phyloP scores from a whole-genome alignment of 495 filamentous ascomycete genomes.

The Podospora fimiseda region DNA sequence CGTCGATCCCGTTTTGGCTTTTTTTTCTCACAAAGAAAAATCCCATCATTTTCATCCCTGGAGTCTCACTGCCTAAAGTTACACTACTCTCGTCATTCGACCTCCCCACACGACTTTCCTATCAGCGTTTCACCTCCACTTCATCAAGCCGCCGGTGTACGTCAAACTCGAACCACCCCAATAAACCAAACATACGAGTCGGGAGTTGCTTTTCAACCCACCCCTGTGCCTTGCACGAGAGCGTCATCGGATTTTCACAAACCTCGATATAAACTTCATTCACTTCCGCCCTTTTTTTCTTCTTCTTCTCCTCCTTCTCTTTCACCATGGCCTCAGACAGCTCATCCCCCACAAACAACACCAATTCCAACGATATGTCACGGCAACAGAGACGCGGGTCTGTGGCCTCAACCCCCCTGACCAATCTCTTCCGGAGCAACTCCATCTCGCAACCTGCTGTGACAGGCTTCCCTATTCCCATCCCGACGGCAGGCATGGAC shows the following conservation, averaged over 20 bases:
- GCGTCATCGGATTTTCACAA: background rate
- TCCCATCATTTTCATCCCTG: background rate
- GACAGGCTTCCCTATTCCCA: constrained; percentile 53
- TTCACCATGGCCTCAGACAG: constrained; percentile 38
- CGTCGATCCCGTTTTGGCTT: constrained; percentile 13
- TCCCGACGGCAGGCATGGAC: constrained; percentile 59
- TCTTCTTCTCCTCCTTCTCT: background rate
- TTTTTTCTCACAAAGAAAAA: constrained; percentile 14
- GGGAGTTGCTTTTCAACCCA: background rate
- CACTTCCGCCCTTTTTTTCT: background rate
- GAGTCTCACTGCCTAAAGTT: no score
- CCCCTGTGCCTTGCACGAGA: constrained; percentile 1
- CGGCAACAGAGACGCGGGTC: constrained; percentile 48
- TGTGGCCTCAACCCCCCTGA: constrained; percentile 48
- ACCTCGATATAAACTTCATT: constrained; percentile 9
- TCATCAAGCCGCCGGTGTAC: constrained; percentile 6
- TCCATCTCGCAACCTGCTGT: constrained; percentile 35
- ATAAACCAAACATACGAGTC: constrained; percentile 25
- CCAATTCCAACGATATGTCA: constrained; percentile 27
- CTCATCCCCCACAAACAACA: constrained; percentile 27
- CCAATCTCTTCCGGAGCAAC: constrained; percentile 49
- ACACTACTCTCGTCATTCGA: constrained; percentile 21
- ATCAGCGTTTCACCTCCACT: constrained; percentile 23
- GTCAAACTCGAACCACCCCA: constrained; percentile 23
- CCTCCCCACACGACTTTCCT: constrained; percentile 11